Evolutionary conservation across 1,139 yeast species (phyloP).

Genomic region (Hansenula lynferdii): DNA sequence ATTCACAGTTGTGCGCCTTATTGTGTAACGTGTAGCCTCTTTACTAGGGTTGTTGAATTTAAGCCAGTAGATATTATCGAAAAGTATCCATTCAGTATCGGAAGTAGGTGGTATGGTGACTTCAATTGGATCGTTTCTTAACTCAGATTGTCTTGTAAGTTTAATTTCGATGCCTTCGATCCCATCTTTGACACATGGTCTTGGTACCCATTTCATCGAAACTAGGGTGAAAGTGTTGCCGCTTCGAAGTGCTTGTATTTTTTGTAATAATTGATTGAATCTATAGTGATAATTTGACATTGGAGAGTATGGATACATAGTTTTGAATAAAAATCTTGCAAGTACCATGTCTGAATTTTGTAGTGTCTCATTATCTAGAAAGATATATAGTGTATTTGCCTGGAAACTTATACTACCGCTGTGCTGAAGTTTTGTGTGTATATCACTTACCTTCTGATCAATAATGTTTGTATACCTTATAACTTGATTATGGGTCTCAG

Average conservation of each 20-base stretch:
- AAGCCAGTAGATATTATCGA: constrained; percentile 22
- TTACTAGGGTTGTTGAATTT: constrained; percentile 6
- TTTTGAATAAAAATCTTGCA: constrained; percentile 18
- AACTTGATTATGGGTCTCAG: not conserved
- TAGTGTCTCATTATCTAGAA: constrained; percentile 6
- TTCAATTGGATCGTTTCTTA: constrained; percentile 6
- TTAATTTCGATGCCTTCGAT: constrained; percentile 1
- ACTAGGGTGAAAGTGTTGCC: constrained; percentile 11
- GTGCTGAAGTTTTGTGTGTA: not conserved
- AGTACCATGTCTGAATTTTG: constrained; percentile 14
- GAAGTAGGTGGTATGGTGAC: constrained; percentile 6
- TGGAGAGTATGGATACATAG: constrained; percentile 18
- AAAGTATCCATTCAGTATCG: constrained; percentile 12
- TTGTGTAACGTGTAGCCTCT: constrained; percentile 4
- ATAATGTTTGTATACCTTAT: not conserved
- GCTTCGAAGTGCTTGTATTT: constrained; percentile 5
- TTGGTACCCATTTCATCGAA: constrained; percentile 18
- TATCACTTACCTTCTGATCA: not conserved
- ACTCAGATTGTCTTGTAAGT: constrained; percentile 12
- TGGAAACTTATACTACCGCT: not conserved
- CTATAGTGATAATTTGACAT: constrained; percentile 20
- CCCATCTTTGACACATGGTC: not conserved
- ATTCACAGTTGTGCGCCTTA: constrained; percentile 12
- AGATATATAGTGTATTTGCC: constrained; percentile 1
- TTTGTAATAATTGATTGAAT: constrained; percentile 13